Conservation (phyloP, 2,329 filamentous ascomycete species). For the Sclerotinia borealis region DNA sequence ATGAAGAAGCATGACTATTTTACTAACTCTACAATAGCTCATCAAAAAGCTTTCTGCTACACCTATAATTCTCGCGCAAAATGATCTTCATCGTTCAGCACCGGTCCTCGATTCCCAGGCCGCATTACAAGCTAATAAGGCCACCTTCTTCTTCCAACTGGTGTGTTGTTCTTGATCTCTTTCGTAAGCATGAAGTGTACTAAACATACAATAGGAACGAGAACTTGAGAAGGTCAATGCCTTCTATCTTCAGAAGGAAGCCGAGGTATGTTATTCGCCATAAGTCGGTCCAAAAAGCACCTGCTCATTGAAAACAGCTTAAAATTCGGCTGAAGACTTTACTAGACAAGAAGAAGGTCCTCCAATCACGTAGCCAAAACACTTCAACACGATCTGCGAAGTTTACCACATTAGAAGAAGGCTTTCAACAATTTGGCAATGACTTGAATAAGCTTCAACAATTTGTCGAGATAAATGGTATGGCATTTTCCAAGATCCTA, state of each 20-base stretch:
- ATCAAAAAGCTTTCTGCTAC: constrained; percentile 97
- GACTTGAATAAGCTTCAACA: constrained; percentile 97
- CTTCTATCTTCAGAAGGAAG: constrained; percentile 96
- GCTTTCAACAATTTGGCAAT: constrained; percentile 93
- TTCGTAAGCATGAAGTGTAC: constrained; percentile 28
- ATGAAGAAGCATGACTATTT: constrained; percentile 16
- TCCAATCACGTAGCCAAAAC: constrained; percentile 71
- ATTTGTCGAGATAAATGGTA: constrained; percentile 97
- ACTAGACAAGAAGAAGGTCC: constrained; percentile 87
- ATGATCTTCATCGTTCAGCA: constrained; percentile 47
- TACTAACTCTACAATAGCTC: constrained; percentile 54
- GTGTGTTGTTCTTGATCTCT: constrained; percentile 45
- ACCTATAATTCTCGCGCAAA: constrained; percentile 72
- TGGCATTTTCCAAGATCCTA: constrained; percentile 94
- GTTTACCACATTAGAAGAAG: constrained; percentile 91
- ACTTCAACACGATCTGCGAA: constrained; percentile 84
- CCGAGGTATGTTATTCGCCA: constrained; percentile 60
- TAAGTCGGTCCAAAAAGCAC: background rate
- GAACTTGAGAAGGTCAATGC: constrained; percentile 98
- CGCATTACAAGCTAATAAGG: constrained; percentile 91
- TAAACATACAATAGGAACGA: constrained; percentile 65
- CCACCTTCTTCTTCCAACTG: constrained; percentile 96
- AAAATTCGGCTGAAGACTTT: constrained; percentile 88
- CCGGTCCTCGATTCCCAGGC: constrained; percentile 69
- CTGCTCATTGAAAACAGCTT: constrained; percentile 50